phyloP scores from a whole-genome alignment of 495 filamentous ascomycete genomes.

The Astrothelium subdiscretum region DNA sequence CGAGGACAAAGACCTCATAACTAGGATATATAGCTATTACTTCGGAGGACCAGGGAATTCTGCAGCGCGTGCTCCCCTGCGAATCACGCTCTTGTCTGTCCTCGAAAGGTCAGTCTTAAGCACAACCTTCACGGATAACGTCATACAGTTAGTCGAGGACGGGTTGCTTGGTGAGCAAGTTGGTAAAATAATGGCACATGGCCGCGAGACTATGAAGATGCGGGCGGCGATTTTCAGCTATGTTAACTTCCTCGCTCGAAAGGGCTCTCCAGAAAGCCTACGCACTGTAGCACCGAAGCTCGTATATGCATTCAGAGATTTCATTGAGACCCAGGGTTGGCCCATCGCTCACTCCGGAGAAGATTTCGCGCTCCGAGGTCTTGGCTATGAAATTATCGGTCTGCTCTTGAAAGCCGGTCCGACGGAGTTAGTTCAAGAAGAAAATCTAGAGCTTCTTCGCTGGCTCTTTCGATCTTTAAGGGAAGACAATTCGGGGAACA shows the following conservation, averaged over 20 bases:
- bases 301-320: conserved; percentile 60
- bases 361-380: conserved; percentile 29
- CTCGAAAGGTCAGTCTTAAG: conserved; percentile 64
- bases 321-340: conserved; percentile 75
- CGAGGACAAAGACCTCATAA: conserved; percentile 54
- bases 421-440: conserved; percentile 40
- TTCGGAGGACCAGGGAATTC: conserved; percentile 40
- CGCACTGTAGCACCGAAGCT: conserved; percentile 55
- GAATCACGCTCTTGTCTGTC: conserved; percentile 59
- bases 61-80: conserved; percentile 54
- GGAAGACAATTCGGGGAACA: conserved; percentile 61
- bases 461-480: conserved; percentile 77
- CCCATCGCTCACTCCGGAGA: conserved; percentile 41
- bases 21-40: conserved; percentile 58
- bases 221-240: conserved; percentile 78
- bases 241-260: conserved; percentile 75
- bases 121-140: conserved; percentile 50
- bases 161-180: conserved; percentile 32
- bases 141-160: conserved; percentile 58
- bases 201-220: conserved; percentile 61
- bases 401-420: conserved; percentile 48
- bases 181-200: conserved; percentile 28
- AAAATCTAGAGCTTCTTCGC: conserved; percentile 47
- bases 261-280: conserved; percentile 48
- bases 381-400: conserved; percentile 64